Evolutionary conservation across 371 early-diverging fungal species (phyloP), one percentile per base, ranked within the genome.

Genomic region (Capillidium heterosporum): DNA sequence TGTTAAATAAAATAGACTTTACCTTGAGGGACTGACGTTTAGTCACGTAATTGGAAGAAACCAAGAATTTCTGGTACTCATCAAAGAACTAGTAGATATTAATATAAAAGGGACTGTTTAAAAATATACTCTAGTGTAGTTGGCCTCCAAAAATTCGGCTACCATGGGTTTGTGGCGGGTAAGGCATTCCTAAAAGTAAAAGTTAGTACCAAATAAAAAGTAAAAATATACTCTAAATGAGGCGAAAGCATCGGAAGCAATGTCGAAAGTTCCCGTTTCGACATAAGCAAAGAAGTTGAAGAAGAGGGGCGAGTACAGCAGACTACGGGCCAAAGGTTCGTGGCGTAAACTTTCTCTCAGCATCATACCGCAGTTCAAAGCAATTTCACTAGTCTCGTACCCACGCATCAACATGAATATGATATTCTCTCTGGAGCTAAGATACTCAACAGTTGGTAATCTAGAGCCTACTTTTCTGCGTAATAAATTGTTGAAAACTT

Each of bases 1-100:
- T 26, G 47, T 47, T 26, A 11, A n/a, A 29, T 21, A 40, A 32
- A 57, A 46, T 24, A 32, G 11, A 13, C 7, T 11, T 54, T 75
- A 89, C 90, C 81, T 97, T 97, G 60, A 97, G 73, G 48, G 94
- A 93, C 66, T 97, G 96, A 56, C 98, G 78, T 64, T 91, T 91
- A 41, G 95, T 96, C 19, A 97, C 95, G 67, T 97, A 97, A 69
- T 97, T 97, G 56, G 71, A 71, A 31, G 95, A 94, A 60, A 77
- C 79, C 56, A 95, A 72, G 50, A 95, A 69, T 60, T 71, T 67
- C 40, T 82, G 85, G 68, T 92, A 97, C 57, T 82, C 78, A 2
- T 77, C 84, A 69, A 95, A 96, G 66, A 96, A 95, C 77, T 87
- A 61, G 1, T 51, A 13, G 35, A 24, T 23, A 31, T 19, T 31